phyloP scores from a whole-genome alignment of 345 rosid genomes.

The Cardiospermum halicacabum region DNA sequence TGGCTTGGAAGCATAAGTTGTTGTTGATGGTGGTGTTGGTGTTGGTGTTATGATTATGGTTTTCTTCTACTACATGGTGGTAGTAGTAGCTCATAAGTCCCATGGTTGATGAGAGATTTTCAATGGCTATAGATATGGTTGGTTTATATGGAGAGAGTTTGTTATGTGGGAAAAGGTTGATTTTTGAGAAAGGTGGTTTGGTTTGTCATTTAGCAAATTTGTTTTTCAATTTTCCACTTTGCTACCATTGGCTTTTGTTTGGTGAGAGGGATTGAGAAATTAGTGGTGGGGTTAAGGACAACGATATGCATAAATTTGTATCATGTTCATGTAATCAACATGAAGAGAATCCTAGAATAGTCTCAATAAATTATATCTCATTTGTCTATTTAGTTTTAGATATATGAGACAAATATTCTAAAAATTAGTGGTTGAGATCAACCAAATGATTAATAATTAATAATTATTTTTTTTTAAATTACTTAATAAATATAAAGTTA shows the following conservation, averaged over 20 bases:
- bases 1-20: conserved; percentile 31
- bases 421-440: too few species aligned
- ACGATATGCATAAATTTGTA: conserved; percentile 45
- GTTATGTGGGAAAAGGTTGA: conserved; percentile 46
- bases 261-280: conserved; percentile 18
- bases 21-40: too few species aligned
- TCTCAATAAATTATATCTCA: too few species aligned
- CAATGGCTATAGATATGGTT: conserved; percentile 13
- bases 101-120: conserved; percentile 29
- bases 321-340: conserved; percentile 17
- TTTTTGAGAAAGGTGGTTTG: conserved; percentile 33
- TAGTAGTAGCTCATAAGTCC: conserved; percentile 50
- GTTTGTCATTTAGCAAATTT: conserved; percentile 45
- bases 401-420: too few species aligned
- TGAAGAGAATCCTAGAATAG: conserved; percentile 63
- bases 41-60: too few species aligned
- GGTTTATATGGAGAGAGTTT: conserved; percentile 36
- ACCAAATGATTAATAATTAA: too few species aligned
- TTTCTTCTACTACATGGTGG: conserved; percentile 35
- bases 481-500: too few species aligned
- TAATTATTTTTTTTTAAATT: too few species aligned
- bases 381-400: too few species aligned
- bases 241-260: conserved; percentile 29
- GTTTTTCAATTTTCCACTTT: background rate
- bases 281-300: conserved; percentile 70